Base-by-base conservation (phyloP, 139 green algal genomes). In the Chlorella sp. region DNA sequence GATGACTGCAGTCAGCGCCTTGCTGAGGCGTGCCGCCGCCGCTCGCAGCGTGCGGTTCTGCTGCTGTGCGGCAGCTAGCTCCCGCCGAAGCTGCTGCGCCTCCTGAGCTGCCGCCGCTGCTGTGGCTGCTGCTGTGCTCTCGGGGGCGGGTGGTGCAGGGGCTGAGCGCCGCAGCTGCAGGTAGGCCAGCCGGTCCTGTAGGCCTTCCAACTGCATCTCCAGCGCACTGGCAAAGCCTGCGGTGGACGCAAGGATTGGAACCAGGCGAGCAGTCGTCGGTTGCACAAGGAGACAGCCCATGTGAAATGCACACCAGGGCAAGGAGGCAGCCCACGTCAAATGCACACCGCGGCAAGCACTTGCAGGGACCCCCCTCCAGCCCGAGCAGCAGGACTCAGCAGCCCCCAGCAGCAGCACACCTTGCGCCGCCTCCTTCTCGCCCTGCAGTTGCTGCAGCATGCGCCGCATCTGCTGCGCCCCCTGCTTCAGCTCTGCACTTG, bases 401-500 rank as follows among this genome's bases (percentile, higher is more conserved):
- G 69, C 21, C 16, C 69, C 12, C 6, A 69, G 20, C 32, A 0
- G 28, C 18, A 36, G 16, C 71, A 6, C 65, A 86, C 73, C 81
- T 34, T 86, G 81, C 21, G 71, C 65, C 4, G 81, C 63, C 60
- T 86, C 81, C 60, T 71, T 78, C n/a, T 86, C 65, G 2, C 44
- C 39, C 57, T 86, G 72, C 76, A 82, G 36, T 38, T 72, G 76
- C 57, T 82, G 76, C 76, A 82, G 57, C 57, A 72, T 57, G 25
- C 76, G 76, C 15, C 76, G 56, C 60, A 72, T 47, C 47, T 78
- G 71, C 25, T 57, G 57, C 13, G 76, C 56, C 60, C 71, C 34
- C 76, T 82, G 57, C 76, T 72, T 82, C 76, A 81, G 32, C 38
- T 86, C 60, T 78, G 72, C 81, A n/a, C n/a, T n/a, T n/a, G n/a